Conservation (phyloP, 805 yeast species). For the Nakazawaea sp. region DNA sequence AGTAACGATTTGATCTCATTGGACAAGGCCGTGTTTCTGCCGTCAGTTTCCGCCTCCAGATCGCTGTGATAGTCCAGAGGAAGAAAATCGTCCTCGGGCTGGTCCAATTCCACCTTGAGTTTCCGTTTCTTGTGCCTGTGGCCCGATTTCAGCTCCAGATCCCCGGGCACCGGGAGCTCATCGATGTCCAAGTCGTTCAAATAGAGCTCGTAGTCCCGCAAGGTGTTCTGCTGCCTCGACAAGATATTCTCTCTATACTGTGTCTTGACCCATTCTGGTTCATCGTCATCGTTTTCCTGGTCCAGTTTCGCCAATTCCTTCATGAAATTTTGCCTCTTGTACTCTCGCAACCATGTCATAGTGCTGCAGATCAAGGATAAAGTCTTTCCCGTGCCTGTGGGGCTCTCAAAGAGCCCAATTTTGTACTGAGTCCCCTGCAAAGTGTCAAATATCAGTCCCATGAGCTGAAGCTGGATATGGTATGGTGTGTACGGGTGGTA, state of each 20-base stretch:
- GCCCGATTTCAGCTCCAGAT: slow-evolving; percentile 16
- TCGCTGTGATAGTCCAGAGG: slow-evolving; percentile 33
- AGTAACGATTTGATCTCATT: slow-evolving; percentile 44
- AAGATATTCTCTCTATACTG: slow-evolving; percentile 27
- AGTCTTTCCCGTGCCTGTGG: slow-evolving; percentile 95
- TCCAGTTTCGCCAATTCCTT: slow-evolving; percentile 16
- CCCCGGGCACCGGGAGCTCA: slow-evolving; percentile 19
- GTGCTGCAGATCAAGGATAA: slow-evolving; percentile 79
- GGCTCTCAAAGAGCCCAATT: slow-evolving; percentile 82
- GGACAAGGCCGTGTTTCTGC: slow-evolving; percentile 15
- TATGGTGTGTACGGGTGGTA: slow-evolving; percentile 83
- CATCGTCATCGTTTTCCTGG: slow-evolving; percentile 29
- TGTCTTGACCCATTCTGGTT: slow-evolving; percentile 33
- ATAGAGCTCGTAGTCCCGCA: slow-evolving; percentile 33
- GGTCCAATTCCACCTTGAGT: slow-evolving; percentile 6
- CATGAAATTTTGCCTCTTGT: slow-evolving; percentile 13
- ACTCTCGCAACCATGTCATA: slow-evolving; percentile 70
- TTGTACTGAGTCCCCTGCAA: slow-evolving; percentile 44
- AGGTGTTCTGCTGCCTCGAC: slow-evolving; percentile 19
- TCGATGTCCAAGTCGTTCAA: slow-evolving; percentile 27
- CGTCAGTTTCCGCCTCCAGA: slow-evolving; percentile 12
- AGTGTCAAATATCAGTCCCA: slow-evolving; percentile 67
- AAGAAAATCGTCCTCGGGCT: slow-evolving; percentile 23
- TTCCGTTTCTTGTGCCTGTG: slow-evolving; percentile 19
- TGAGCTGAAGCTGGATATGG: slow-evolving; percentile 66